Evolutionary conservation across 768 basidiomycete species (phyloP).

Genomic region (Mycena sanguinolenta): DNA sequence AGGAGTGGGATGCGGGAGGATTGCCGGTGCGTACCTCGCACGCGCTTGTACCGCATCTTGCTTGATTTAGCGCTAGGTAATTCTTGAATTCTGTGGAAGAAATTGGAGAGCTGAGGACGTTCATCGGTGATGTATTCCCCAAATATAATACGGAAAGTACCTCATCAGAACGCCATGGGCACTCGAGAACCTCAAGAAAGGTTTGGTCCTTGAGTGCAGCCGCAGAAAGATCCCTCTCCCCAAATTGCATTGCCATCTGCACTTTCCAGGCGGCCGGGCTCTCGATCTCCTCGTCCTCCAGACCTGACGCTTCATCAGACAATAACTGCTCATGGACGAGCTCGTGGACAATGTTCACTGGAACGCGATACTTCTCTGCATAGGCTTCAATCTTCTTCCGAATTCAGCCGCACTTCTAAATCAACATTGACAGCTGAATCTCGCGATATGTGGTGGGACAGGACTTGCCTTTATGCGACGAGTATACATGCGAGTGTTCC

Average conservation of each 20-base stretch:
- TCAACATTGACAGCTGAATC: not conserved
- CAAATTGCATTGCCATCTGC: not conserved
- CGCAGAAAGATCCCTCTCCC: not conserved
- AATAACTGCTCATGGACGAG: not conserved
- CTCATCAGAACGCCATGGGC: no score
- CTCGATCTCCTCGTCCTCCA: not conserved
- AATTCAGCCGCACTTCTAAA: not conserved
- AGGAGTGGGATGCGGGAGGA: not conserved
- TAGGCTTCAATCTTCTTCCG: not conserved
- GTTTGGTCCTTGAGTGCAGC: no score
- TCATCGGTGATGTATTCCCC: not conserved
- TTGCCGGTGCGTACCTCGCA: not conserved
- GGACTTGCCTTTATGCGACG: not conserved
- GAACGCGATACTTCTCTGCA: not conserved
- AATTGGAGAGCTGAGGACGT: not conserved
- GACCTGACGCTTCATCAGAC: conserved; percentile 20
- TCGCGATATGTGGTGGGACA: not conserved
- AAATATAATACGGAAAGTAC: not conserved
- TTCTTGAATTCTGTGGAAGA: not conserved
- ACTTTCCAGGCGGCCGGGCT: not conserved
- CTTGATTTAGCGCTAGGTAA: not conserved
- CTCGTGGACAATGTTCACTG: not conserved
- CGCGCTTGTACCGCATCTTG: not conserved
- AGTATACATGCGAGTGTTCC: not conserved
- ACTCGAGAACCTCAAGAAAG: no score